Conservation (phyloP, 257 asterid species). For the Ilex aquifolium region DNA sequence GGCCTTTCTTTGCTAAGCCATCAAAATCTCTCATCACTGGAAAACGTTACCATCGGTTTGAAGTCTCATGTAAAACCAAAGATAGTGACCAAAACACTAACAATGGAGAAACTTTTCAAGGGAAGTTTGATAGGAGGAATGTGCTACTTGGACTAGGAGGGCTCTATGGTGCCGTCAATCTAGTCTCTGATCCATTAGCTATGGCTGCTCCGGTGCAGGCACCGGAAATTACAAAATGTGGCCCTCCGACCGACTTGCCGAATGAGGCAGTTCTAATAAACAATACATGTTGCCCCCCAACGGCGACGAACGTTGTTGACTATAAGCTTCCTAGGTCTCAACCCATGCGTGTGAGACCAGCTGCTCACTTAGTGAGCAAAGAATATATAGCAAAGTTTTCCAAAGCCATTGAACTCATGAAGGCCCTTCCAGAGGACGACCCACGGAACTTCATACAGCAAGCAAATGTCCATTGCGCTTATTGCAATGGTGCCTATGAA, state of each 20-base stretch:
- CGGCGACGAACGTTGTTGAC: background rate
- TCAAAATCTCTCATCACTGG: too few relatives aligned
- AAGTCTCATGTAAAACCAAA: background rate
- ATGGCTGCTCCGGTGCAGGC: background rate
- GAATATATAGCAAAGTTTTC: background rate
- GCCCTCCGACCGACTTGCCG: background rate
- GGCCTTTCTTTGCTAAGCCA: too few relatives aligned
- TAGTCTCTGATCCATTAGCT: background rate
- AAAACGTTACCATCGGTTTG: too few relatives aligned
- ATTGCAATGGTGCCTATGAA: background rate
- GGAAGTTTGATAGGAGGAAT: background rate
- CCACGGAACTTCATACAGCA: background rate
- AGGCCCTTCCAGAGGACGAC: background rate
- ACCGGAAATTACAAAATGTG: background rate
- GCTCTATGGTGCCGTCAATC: background rate
- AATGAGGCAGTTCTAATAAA: background rate
- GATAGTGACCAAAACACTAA: background rate
- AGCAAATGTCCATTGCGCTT: background rate
- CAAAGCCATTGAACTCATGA: slow-evolving; percentile 1
- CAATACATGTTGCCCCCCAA: background rate
- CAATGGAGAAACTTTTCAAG: background rate
- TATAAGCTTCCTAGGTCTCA: background rate
- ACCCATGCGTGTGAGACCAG: background rate
- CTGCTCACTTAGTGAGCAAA: background rate
- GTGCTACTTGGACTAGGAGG: background rate